Base-by-base conservation (phyloP, 495 filamentous ascomycete species). In the Bacidia gigantensis region DNA sequence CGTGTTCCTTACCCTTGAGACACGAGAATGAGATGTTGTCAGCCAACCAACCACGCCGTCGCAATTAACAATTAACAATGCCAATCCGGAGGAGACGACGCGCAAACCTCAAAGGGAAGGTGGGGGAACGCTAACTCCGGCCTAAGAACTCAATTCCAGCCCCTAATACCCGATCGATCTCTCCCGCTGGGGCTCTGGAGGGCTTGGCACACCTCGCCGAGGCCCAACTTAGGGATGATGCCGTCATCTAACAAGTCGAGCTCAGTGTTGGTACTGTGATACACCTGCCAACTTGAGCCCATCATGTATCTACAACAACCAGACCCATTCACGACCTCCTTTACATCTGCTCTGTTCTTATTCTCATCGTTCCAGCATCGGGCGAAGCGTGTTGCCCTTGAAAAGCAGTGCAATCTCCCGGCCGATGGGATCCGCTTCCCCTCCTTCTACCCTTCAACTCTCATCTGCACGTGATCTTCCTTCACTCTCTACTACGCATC, bases 401-500 rank as follows among this genome's bases (percentile, higher is more conserved):
- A n/a, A n/a, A n/a, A n/a, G n/a, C 14, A 35, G 5, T 35, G 29
- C 29, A 14, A 35, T 5, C 14, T 14, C 29, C 7, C 29, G 14
- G 5, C 14, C 29, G 29, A 35, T 35, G 29, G 29, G 29, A 5
- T 35, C 29, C 29, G 29, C 29, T 14, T 5, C 5, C 14, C 7
- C 29, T 35, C 29, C 29, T 5, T 14, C 5, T 35, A n/a, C n/a
- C n/a, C 29, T 14, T 35, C 29, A 35, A 14, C 29, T 35, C 14
- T 7, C 7, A 5, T 14, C 29, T 7, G 29, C 29, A 35, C 7
- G 14, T 14, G 29, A 35, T 14, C 29, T 35, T 7, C 53, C 53
- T 26, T 54, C 59, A 32, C 47, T 60, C 14, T 57, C 57, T 20
- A 18, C 46, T n/a, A 60, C 51, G 5, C 40, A 42, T 29, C 57